phyloP scores from a whole-genome alignment of 2,329 filamentous ascomycete genomes.

The Domatiomyces catenatus region DNA sequence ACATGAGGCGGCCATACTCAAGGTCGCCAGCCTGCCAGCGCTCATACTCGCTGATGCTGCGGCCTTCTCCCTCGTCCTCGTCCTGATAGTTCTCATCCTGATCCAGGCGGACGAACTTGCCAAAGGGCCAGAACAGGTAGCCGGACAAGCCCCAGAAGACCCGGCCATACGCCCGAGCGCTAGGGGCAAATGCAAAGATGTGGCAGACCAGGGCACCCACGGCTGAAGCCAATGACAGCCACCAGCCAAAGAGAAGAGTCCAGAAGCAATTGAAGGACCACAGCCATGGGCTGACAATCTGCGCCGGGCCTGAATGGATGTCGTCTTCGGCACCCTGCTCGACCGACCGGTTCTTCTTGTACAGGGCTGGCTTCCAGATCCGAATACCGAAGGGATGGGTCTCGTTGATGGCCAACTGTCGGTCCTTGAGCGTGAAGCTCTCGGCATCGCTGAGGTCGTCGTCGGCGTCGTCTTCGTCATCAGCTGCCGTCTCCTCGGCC shows the following conservation, averaged over 20 bases:
- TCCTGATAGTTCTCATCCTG: slow-evolving; percentile 88
- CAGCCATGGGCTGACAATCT: slow-evolving; percentile 69
- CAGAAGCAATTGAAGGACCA: slow-evolving; percentile 79
- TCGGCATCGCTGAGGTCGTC: slow-evolving; percentile 75
- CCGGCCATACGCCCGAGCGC: slow-evolving; percentile 70
- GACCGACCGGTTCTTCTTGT: slow-evolving; percentile 94
- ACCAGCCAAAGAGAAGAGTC: slow-evolving; percentile 91
- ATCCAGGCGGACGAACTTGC: slow-evolving; percentile 84
- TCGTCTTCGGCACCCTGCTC: slow-evolving; percentile 92
- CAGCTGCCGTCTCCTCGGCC: slow-evolving; percentile 27
- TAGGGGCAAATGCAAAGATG: slow-evolving; percentile 60
- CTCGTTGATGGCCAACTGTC: slow-evolving; percentile 94
- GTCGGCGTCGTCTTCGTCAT: slow-evolving; percentile 46
- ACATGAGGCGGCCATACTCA: slow-evolving; percentile 89
- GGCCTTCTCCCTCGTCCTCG: slow-evolving; percentile 86
- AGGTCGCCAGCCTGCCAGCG: slow-evolving; percentile 97
- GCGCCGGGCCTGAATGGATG: slow-evolving; percentile 87
- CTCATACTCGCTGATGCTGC: slow-evolving; percentile 96
- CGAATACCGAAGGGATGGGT: slow-evolving; percentile 98
- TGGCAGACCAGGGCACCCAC: slow-evolving; percentile 65
- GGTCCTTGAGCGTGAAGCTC: slow-evolving; percentile 93
- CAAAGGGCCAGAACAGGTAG: slow-evolving; percentile 92
- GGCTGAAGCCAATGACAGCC: slow-evolving; percentile 66
- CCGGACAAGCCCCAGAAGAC: slow-evolving; percentile 69
- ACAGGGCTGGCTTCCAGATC: slow-evolving; percentile 95